A percentile compares a stretch with the other conserved stretches of the same genome.
Conservation (phyloP, 345 rosid genomes). For the Brassica nigra region DNA sequence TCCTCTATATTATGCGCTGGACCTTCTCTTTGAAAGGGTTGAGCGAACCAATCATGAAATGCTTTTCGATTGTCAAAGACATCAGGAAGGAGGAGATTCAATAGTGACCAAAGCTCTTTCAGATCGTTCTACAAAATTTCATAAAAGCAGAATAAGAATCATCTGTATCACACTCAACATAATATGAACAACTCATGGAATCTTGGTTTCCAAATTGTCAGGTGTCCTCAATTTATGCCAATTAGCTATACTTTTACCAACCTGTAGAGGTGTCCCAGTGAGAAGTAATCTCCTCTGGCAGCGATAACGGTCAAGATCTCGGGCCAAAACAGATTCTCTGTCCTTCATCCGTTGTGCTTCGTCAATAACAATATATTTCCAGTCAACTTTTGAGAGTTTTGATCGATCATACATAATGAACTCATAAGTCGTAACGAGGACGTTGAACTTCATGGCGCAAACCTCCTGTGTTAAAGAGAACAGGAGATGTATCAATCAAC, state of each 20-base stretch:
- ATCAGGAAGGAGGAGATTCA: slow-evolving; percentile 98
- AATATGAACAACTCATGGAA: slow-evolving; percentile 7
- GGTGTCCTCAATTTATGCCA: neutral
- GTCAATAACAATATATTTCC: slow-evolving; percentile 98
- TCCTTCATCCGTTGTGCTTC: slow-evolving; percentile 99
- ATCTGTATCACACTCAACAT: slow-evolving; percentile 3
- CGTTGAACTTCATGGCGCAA: slow-evolving; percentile 92
- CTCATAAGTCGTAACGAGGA: slow-evolving; percentile 97
- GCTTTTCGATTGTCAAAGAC: slow-evolving; percentile 99
- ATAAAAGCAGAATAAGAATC: slow-evolving; percentile 12
- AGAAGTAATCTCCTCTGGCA: slow-evolving; percentile 99
- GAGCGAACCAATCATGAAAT: slow-evolving; percentile 99
- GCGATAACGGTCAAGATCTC: slow-evolving; percentile 98
- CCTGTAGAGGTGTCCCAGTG: slow-evolving; percentile 99
- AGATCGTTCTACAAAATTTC: slow-evolving; percentile 80
- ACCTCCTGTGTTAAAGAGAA: slow-evolving; percentile 70
- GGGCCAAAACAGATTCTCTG: slow-evolving; percentile 98
- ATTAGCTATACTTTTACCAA: slow-evolving; percentile 44
- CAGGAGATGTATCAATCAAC: slow-evolving; percentile 29
- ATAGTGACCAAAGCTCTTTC: slow-evolving; percentile 98
- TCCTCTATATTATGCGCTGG: slow-evolving; percentile 85
- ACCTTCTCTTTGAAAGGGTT: slow-evolving; percentile 94
- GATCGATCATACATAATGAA: slow-evolving; percentile 98
- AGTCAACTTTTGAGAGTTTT: slow-evolving; percentile 94
- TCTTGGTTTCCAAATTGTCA: slow-evolving; percentile 21